phyloP scores from a whole-genome alignment of 2,329 filamentous ascomycete species.

The Cladosporium sp. region DNA sequence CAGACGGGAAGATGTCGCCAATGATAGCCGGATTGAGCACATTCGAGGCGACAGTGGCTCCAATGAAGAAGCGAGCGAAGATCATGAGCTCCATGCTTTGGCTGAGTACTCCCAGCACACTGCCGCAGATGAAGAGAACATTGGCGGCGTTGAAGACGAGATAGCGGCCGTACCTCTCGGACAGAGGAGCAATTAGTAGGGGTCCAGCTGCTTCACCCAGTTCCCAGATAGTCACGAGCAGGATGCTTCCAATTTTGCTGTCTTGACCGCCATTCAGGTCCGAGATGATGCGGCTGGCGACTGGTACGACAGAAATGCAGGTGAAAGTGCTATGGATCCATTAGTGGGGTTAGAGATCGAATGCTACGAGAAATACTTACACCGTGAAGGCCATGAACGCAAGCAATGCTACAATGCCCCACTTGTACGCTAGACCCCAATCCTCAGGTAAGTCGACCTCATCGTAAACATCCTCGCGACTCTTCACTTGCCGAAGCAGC shows the following conservation, averaged over 20 bases:
- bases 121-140: slow-evolving; percentile 40
- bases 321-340: slow-evolving; percentile 23
- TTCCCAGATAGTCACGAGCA: slow-evolving; percentile 46
- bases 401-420: slow-evolving; percentile 48
- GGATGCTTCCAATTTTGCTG: slow-evolving; percentile 23
- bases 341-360: background rate
- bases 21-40: slow-evolving; percentile 59
- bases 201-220: slow-evolving; percentile 43
- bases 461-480: slow-evolving; percentile 8
- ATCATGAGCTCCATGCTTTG: slow-evolving; percentile 36
- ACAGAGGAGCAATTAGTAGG: slow-evolving; percentile 40
- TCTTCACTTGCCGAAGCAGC: slow-evolving; percentile 10
- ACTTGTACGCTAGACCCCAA: slow-evolving; percentile 46
- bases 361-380: slow-evolving; percentile 29
- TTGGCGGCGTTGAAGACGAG: slow-evolving; percentile 36
- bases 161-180: slow-evolving; percentile 38
- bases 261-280: slow-evolving; percentile 19
- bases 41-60: slow-evolving; percentile 41
- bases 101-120: slow-evolving; percentile 34
- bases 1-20: slow-evolving; percentile 55
- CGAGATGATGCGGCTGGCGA: slow-evolving; percentile 22
- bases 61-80: slow-evolving; percentile 38
- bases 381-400: slow-evolving; percentile 53
- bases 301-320: slow-evolving; percentile 27
- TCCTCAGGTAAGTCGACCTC: slow-evolving; percentile 36